Evolutionary conservation across 148 eudicot genomes (phyloP), one percentile per base, ranked within the genome.

Genomic region (Amaranthus hypochondriacus): DNA sequence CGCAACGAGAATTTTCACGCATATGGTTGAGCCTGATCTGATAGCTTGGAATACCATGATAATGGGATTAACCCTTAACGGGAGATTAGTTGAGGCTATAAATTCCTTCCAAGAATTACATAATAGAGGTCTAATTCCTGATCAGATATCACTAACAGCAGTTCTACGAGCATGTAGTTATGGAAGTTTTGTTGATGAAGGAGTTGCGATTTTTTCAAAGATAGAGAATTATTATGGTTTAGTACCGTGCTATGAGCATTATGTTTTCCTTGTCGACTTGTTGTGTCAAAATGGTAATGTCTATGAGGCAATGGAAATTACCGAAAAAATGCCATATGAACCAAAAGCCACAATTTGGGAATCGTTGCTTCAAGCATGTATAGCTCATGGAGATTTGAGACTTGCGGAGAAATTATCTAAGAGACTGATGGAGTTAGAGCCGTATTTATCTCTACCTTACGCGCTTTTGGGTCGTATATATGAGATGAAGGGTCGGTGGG

Each of bases 1-100:
- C 80, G 86, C 96, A 10, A 57, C 75, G 48, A 79, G 56, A 2
- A 74, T 87, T 13, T 92, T 92, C 70, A 46, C 55, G 48, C 47
- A 76, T 21, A 82, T 86, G 73, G 70, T 49, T 71, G 57, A 10
- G 11, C 87, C 71, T 73, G 98, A 92, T 75, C 79, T 92, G 78
- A 82, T 88, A 79, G 79, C 87, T 56, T 89, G 93, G 96, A 92
- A 92, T 76, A 78, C 85, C 53, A 82, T 92, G 88, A 87, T 92
- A 55, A 70, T 77, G 21, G 98, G 89, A 15, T 74, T 90, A 76
- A 64, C 89, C 73, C 81, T 73, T 54, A 88, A 87, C 81, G 98
- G 96, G 12, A 82, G 84, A 82, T 71, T 74, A 52, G 39, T 56
- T 11, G 88, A 90, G 84, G 78, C 96, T 56, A 66, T 92, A 47